Conservation (phyloP, 1,284 basidiomycete genomes). For the Ganoderma leucocontextum region DNA sequence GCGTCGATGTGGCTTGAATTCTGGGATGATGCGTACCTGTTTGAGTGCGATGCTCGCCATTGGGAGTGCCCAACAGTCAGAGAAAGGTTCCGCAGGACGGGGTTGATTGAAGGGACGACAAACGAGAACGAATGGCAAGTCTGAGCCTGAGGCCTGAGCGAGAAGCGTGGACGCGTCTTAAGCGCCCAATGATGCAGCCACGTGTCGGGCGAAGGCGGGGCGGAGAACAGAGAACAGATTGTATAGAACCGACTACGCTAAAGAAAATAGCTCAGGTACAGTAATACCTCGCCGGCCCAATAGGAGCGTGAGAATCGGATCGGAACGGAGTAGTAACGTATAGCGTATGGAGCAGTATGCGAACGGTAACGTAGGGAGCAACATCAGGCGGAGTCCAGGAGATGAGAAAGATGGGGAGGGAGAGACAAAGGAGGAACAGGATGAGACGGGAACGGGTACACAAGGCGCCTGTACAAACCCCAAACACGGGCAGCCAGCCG, state of each 20-base stretch:
- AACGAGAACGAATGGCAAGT: background rate
- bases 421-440: background rate
- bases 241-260: no score
- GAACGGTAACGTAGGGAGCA: no score
- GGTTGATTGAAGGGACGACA: background rate
- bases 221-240: background rate
- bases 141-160: no score
- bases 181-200: conserved; percentile 24
- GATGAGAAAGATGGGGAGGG: background rate
- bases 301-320: no score
- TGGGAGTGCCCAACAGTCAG: conserved; percentile 12
- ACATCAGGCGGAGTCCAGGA: no score
- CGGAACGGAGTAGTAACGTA: no score
- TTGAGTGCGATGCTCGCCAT: conserved; percentile 67
- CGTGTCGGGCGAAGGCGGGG: conserved; percentile 17
- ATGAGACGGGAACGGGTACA: background rate
- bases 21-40: conserved; percentile 53
- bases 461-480: background rate
- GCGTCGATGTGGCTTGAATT: conserved; percentile 2
- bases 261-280: no score
- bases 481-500: background rate
- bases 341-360: no score
- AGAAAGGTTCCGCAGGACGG: background rate
- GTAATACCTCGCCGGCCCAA: no score
- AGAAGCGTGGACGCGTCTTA: conserved; percentile 14